Conservation (phyloP, 2,329 filamentous ascomycete species). For the Apiospora koreana region DNA sequence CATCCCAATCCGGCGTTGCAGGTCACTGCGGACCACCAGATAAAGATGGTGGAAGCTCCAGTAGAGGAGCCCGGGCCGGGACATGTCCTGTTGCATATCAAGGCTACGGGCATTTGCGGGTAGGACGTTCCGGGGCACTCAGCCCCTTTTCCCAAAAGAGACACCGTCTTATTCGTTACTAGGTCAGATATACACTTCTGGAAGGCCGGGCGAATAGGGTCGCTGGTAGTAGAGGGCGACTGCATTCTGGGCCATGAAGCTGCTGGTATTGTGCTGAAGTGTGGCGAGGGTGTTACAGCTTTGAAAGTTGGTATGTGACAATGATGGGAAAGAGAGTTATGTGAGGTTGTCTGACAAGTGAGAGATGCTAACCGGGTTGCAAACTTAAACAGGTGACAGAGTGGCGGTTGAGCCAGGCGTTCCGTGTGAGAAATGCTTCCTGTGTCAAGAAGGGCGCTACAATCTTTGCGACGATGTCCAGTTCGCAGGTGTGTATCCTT, state of each 20-base stretch:
- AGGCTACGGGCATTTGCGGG: conserved; percentile 66
- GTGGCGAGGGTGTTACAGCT: conserved; percentile 54
- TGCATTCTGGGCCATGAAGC: conserved; percentile 68
- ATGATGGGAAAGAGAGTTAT: too few relatives aligned
- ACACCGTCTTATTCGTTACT: neutral
- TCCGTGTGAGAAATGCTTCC: conserved; percentile 61
- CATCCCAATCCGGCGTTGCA: conserved; percentile 54
- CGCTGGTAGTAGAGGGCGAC: conserved; percentile 61
- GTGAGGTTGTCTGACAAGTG: too few relatives aligned
- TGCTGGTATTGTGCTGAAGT: conserved; percentile 59
- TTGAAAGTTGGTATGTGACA: conserved; percentile 44
- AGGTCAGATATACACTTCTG: conserved; percentile 71
- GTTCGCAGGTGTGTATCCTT: conserved; percentile 63
- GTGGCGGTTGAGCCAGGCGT: conserved; percentile 69
- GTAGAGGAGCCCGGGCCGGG: conserved; percentile 53
- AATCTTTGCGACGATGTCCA: conserved; percentile 64
- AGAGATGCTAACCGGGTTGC: neutral
- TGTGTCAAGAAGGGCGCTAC: conserved; percentile 61
- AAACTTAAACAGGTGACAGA: conserved; percentile 47
- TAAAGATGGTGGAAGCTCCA: conserved; percentile 59
- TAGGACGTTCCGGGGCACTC: conserved; percentile 29
- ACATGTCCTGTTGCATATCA: conserved; percentile 62
- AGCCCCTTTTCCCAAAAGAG: neutral
- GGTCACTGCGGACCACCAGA: conserved; percentile 59
- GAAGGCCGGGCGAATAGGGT: conserved; percentile 65